Evolutionary conservation across 345 rosid genomes (phyloP).

Genomic region (Mangifera indica): DNA sequence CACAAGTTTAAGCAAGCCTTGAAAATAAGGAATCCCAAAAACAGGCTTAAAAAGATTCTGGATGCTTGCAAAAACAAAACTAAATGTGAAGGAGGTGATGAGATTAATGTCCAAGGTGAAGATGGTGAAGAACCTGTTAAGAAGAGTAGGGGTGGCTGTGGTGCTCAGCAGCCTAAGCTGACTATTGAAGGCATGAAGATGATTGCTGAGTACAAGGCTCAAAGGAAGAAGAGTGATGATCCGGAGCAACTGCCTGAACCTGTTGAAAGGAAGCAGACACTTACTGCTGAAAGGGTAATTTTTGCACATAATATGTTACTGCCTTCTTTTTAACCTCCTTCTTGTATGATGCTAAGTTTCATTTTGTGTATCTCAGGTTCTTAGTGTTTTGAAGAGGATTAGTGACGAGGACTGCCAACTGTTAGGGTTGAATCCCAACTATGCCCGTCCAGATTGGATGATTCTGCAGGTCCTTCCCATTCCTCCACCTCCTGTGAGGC

Average conservation of each 20-base stretch:
- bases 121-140: conserved; percentile 73
- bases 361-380: conserved; percentile 45
- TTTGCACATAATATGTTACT: background rate
- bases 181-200: conserved; percentile 96
- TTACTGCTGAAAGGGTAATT: conserved; percentile 83
- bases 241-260: conserved; percentile 95
- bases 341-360: conserved; percentile 12
- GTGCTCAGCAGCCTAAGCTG: conserved; percentile 88
- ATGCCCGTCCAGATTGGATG: conserved; percentile 99
- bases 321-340: background rate
- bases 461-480: conserved; percentile 94
- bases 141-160: conserved; percentile 89
- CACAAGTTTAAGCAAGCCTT: conserved; percentile 93
- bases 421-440: conserved; percentile 87
- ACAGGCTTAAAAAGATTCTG: conserved; percentile 78
- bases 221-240: conserved; percentile 80
- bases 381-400: conserved; percentile 89
- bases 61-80: conserved; percentile 89
- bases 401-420: conserved; percentile 88
- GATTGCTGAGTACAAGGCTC: conserved; percentile 79
- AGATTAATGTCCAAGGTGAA: conserved; percentile 58
- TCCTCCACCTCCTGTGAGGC: conserved; percentile 99
- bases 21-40: conserved; percentile 89
- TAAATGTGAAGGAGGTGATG: conserved; percentile 91
- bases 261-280: conserved; percentile 90